Percentiles rank a stretch among this genome's conserved stretches.
Conservation (phyloP, 2,329 filamentous ascomycete species). For the Monosporascus sp. region DNA sequence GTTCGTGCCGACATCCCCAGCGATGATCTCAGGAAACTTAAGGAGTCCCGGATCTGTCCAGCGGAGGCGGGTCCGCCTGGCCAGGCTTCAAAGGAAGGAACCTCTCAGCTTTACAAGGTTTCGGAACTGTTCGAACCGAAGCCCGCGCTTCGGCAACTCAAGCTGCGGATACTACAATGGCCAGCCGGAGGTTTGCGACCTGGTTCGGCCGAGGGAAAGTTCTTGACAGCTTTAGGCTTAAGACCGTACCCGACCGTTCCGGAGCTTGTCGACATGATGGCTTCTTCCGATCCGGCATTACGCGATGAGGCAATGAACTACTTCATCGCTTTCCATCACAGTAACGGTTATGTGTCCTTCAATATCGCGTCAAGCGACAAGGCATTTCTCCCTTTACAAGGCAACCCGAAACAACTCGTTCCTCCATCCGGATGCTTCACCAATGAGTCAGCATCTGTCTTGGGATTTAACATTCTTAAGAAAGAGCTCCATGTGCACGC, state of each 20-base stretch:
- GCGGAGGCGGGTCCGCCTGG: conserved; percentile 60
- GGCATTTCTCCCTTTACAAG: conserved; percentile 69
- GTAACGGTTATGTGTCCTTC: conserved; percentile 67
- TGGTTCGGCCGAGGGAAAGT: conserved; percentile 66
- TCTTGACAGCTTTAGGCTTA: conserved; percentile 69
- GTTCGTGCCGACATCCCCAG: conserved; percentile 83
- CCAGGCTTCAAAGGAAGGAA: conserved; percentile 48
- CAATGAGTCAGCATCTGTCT: conserved; percentile 67
- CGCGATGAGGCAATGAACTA: conserved; percentile 72
- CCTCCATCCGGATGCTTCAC: conserved; percentile 75
- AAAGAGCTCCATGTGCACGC: conserved; percentile 76
- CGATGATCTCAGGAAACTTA: conserved; percentile 74
- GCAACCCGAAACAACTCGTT: conserved; percentile 59
- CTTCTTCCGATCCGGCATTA: conserved; percentile 50
- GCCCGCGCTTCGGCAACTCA: conserved; percentile 61
- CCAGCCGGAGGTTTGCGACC: conserved; percentile 62
- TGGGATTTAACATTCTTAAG: conserved; percentile 76
- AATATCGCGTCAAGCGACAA: conserved; percentile 50
- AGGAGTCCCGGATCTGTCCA: conserved; percentile 74
- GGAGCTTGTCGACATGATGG: conserved; percentile 76
- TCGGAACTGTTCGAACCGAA: conserved; percentile 80
- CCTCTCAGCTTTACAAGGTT: conserved; percentile 59
- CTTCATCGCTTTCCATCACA: conserved; percentile 73
- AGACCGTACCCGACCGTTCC: conserved; percentile 63
- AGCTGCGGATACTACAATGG: conserved; percentile 77